Evolutionary conservation across 768 basidiomycete species (phyloP).

Genomic region (Artomyces pyxidatus): DNA sequence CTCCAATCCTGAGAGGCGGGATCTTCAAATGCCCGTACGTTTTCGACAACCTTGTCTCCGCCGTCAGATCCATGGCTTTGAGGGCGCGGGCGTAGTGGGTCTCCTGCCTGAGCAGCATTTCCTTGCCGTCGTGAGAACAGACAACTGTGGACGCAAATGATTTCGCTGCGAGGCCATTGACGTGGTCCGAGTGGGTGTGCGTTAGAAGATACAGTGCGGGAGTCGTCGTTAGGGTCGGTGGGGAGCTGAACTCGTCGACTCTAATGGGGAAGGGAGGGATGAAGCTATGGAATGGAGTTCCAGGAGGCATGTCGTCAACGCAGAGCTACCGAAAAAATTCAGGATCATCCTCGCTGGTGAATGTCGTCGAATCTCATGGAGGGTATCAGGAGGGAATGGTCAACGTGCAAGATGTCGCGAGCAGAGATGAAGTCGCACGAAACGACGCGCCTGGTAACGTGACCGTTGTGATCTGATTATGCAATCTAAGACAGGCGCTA

Average conservation of each 20-base stretch:
- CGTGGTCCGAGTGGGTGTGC: conserved; percentile 88
- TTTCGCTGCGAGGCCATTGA: conserved; percentile 65
- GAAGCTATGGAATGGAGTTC: conserved; percentile 72
- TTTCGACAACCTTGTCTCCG: conserved; percentile 34
- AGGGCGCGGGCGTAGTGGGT: conserved; percentile 56
- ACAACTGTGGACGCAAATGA: conserved; percentile 66
- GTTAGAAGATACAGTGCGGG: conserved; percentile 67
- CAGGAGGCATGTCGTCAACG: conserved; percentile 82
- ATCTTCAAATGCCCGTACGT: conserved; percentile 67
- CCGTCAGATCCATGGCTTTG: conserved; percentile 40
- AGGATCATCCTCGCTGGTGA: too few relatives aligned
- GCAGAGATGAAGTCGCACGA: too few relatives aligned
- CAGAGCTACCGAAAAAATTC: too few relatives aligned
- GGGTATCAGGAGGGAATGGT: too few relatives aligned
- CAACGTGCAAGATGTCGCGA: too few relatives aligned
- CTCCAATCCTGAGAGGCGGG: conserved; percentile 36
- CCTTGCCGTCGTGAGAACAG: conserved; percentile 79
- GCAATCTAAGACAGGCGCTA: too few relatives aligned
- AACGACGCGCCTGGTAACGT: too few relatives aligned
- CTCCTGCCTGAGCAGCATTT: conserved; percentile 78
- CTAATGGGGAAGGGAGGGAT: conserved; percentile 73
- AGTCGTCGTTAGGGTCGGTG: conserved; percentile 25
- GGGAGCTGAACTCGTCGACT: conserved; percentile 70
- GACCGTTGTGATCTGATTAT: too few relatives aligned
- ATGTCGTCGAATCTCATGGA: too few relatives aligned